Evolutionary conservation across 768 basidiomycete species (phyloP).

Genomic region (Suillus placidus): DNA sequence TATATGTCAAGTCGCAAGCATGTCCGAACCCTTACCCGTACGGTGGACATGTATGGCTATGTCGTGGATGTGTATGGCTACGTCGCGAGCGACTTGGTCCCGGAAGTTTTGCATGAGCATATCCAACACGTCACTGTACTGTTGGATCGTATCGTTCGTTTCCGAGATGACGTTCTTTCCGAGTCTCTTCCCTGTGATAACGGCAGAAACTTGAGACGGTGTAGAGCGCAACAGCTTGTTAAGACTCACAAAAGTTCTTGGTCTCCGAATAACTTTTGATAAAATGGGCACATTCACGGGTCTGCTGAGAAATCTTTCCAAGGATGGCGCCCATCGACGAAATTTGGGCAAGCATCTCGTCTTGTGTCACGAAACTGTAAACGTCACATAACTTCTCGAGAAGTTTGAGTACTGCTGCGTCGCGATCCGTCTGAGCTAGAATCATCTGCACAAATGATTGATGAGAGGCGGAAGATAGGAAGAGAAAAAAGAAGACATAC

Average conservation of each 20-base stretch:
- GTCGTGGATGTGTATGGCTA: neutral
- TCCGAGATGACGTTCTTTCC: neutral
- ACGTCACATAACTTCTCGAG: conserved; percentile 1
- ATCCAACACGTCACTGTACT: conserved; percentile 5
- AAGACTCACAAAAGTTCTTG: conserved; percentile 10
- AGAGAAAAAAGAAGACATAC: neutral
- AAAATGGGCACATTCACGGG: conserved; percentile 10
- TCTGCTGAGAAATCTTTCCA: conserved; percentile 3
- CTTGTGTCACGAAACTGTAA: conserved; percentile 7
- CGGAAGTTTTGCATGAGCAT: conserved; percentile 7
- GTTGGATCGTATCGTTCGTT: neutral
- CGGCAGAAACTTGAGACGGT: neutral
- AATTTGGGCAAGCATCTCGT: neutral
- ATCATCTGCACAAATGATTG: neutral
- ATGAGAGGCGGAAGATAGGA: neutral
- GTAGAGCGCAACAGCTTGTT: neutral
- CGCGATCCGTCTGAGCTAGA: conserved; percentile 3
- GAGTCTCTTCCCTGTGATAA: conserved; percentile 1
- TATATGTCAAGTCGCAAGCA: neutral
- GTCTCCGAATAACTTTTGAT: conserved; percentile 10
- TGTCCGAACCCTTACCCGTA: conserved; percentile 5
- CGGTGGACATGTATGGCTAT: neutral
- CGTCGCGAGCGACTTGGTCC: neutral
- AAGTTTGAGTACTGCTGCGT: neutral
- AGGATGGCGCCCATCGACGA: neutral